Evolutionary conservation across 805 yeast species (phyloP).

Genomic region (Wickerhamiella spandovensis): DNA sequence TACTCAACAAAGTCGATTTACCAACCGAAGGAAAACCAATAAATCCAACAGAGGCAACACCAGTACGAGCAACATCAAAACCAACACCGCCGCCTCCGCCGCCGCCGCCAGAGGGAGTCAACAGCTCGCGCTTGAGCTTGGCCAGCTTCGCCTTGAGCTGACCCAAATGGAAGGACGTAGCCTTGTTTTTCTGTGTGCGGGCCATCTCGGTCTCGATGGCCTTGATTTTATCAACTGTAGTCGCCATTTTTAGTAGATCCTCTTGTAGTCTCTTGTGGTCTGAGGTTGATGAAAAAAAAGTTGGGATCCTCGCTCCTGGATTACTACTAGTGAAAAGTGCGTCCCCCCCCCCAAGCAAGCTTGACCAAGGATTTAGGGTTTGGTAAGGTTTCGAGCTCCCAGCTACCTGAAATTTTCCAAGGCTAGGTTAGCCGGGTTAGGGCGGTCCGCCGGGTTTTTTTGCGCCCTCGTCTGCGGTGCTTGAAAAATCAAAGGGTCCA

Average conservation of each 20-base stretch:
- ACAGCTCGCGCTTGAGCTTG: slow-evolving; percentile 80
- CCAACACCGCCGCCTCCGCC: slow-evolving; percentile 93
- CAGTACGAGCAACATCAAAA: slow-evolving; percentile 97
- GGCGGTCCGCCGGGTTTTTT: not conserved
- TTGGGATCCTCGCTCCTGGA: not conserved
- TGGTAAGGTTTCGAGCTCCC: not conserved
- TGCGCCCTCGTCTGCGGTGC: not conserved
- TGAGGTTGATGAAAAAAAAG: not conserved
- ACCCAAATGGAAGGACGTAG: slow-evolving; percentile 94
- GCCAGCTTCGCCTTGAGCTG: slow-evolving; percentile 94
- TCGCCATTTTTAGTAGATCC: slow-evolving; percentile 37
- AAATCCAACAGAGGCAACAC: slow-evolving; percentile 94
- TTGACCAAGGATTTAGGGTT: not conserved
- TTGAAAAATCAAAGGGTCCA: not conserved
- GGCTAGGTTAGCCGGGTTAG: not conserved
- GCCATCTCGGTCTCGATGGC: slow-evolving; percentile 97
- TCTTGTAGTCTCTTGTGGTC: too few species aligned
- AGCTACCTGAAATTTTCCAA: not conserved
- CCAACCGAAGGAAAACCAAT: slow-evolving; percentile 98
- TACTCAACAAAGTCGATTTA: slow-evolving; percentile 57
- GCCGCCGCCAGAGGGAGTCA: slow-evolving; percentile 55
- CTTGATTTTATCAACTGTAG: slow-evolving; percentile 49
- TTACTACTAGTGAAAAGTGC: not conserved
- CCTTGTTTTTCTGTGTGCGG: slow-evolving; percentile 93
- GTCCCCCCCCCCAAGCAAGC: not conserved